These are phyloP conservation scores for Colletotrichum orchidophilum DNA, from an alignment of 2,329 filamentous ascomycete genomes.

Conservation along the genomic window DNA sequence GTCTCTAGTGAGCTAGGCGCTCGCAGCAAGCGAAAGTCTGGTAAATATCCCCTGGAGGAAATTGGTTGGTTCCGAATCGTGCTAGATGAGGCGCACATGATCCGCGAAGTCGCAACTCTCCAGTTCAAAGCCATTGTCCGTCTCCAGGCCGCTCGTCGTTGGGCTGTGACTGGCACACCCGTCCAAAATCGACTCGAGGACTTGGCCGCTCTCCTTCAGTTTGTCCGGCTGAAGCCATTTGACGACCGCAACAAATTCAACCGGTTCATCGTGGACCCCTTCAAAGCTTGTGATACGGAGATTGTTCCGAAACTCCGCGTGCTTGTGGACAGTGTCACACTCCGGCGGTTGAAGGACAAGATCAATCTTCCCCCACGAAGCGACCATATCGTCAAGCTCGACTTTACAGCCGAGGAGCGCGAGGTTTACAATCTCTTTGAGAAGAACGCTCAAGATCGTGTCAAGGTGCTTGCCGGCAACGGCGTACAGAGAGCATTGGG, in stretches of 20 bases:
- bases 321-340: constrained; percentile 92
- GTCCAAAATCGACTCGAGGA: constrained; percentile 95
- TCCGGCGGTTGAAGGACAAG: constrained; percentile 90
- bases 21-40: constrained; percentile 68
- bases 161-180: constrained; percentile 97
- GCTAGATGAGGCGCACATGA: constrained; percentile 93
- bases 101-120: constrained; percentile 83
- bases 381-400: constrained; percentile 77
- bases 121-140: constrained; percentile 87
- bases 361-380: constrained; percentile 81
- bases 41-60: constrained; percentile 73
- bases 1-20: constrained; percentile 80
- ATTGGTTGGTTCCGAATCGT: constrained; percentile 95
- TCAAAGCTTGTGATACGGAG: constrained; percentile 86
- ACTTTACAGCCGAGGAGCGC: constrained; percentile 80
- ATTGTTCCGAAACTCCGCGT: constrained; percentile 87
- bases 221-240: constrained; percentile 86
- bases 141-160: constrained; percentile 82
- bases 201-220: constrained; percentile 85
- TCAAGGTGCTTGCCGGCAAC: constrained; percentile 74
- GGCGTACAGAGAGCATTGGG: constrained; percentile 71
- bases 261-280: constrained; percentile 82
- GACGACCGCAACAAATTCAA: constrained; percentile 80
- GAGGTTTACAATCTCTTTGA: constrained; percentile 87
- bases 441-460: constrained; percentile 80